Percentiles rank a stretch among this genome's conserved stretches.
These are phyloP conservation scores for Xylaria sp. DNA, from an alignment of 2,329 filamentous ascomycete genomes.

Conservation along the genomic window DNA sequence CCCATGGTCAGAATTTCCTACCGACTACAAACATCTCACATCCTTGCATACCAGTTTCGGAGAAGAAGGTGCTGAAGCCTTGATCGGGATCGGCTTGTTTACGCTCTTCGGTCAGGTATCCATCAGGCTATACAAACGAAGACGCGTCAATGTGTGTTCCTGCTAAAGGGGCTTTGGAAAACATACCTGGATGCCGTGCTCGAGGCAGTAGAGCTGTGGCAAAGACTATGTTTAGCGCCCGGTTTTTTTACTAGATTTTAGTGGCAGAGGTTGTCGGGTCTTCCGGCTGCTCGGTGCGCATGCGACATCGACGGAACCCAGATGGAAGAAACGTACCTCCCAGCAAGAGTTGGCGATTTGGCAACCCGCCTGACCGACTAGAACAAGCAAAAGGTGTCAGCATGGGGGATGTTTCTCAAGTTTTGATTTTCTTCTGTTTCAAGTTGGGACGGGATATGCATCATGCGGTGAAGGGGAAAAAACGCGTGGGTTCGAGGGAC, in stretches of 20 bases:
- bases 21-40: conserved; percentile 6
- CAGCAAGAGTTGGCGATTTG: conserved; percentile 99
- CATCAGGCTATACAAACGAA: conserved; percentile 74
- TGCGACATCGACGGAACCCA: conserved; percentile 3
- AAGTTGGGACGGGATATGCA: conserved; percentile 29
- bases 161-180: conserved; percentile 18
- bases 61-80: conserved; percentile 99
- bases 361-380: conserved; percentile 99
- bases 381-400: conserved; percentile 56
- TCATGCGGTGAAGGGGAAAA: conserved; percentile 50
- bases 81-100: conserved; percentile 92
- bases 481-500: conserved; percentile 42
- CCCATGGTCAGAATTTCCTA: conserved; percentile 16
- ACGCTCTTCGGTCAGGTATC: conserved; percentile 97
- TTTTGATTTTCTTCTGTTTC: too few species aligned
- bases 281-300: conserved; percentile 4
- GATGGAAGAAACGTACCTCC: conserved; percentile 78
- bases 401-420: conserved; percentile 31
- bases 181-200: conserved; percentile 97
- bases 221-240: conserved; percentile 24
- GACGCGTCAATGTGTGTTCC: conserved; percentile 32
- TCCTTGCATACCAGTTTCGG: conserved; percentile 83
- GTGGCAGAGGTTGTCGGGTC: conserved; percentile 15
- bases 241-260: conserved; percentile 33
- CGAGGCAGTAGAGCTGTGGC: conserved; percentile 94